These are phyloP conservation scores for Suillus tomentosus DNA, from an alignment of 768 basidiomycete genomes.

Conservation along the genomic window DNA sequence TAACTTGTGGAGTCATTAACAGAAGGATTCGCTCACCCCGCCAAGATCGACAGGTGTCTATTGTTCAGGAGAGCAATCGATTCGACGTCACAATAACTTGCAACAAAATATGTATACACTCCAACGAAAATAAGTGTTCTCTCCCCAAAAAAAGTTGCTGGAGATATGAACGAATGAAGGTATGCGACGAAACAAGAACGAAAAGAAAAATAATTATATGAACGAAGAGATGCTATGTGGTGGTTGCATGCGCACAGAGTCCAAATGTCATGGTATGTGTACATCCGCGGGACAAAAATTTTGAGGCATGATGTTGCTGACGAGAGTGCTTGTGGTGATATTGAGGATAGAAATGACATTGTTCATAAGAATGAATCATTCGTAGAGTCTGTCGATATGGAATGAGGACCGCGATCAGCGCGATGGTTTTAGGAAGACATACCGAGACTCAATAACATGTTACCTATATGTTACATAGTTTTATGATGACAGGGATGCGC, in stretches of 20 bases:
- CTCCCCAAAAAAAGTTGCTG: not conserved
- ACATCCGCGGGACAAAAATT: slow-evolving; percentile 12
- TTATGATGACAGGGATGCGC: not conserved
- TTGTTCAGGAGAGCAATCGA: not conserved
- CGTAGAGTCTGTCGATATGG: slow-evolving; percentile 3
- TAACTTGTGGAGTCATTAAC: not conserved
- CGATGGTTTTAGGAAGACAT: not conserved
- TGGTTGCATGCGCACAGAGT: slow-evolving; percentile 6
- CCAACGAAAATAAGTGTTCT: not conserved
- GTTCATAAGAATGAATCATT: not conserved
- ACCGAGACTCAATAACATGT: slow-evolving; percentile 1
- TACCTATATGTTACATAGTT: slow-evolving; percentile 1
- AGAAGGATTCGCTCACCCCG: not conserved
- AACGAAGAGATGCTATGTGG: slow-evolving; percentile 13
- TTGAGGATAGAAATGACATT: not conserved
- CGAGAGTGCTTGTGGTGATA: not conserved
- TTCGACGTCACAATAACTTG: not conserved
- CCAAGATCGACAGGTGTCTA: not conserved
- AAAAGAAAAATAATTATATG: slow-evolving; percentile 1
- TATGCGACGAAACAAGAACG: slow-evolving; percentile 3
- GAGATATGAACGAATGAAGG: not conserved
- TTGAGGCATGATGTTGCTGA: slow-evolving; percentile 5
- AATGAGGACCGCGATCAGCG: not conserved
- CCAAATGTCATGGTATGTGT: slow-evolving; percentile 11
- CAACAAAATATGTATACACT: not conserved